Evolutionary conservation across 805 yeast genomes (phyloP), one percentile per base, ranked within the genome.

Genomic region (Tetrapisispora iriomotensis): DNA sequence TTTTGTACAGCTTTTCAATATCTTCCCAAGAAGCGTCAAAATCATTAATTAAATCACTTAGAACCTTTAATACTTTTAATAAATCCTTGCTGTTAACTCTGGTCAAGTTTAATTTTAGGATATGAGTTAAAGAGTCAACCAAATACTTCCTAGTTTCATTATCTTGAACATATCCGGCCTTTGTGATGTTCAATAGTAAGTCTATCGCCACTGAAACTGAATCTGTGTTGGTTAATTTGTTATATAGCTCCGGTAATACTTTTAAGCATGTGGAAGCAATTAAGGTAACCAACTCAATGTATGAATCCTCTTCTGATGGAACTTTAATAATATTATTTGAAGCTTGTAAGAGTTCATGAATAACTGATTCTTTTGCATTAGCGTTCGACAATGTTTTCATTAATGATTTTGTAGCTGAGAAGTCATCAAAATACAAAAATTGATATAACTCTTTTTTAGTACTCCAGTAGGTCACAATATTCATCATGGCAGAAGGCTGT

Each of bases 401-500:
- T 26, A 86, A 56, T 2, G 87, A 76, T 12, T 49, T 55, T 0
- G 73, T 68, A 7, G 86, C 73, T 2, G 72, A 65, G 37, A 61
- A 67, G 34, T 79, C 71, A 45, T 82, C 82, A 39, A 68, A 60
- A 40, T 68, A 69, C 32, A 85, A 59, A 42, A 80, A 74, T 12
- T 66, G 65, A 34, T 69, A 62, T 28, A 79, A 66, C 18, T 64
- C 62, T 5, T 65, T 62, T 24, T 61, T 55, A 4, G 66, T 54
- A 36, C 82, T 64, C 77, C 94, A 73, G 8, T 71, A 62, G 6
- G 75, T 60, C 50, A 90, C 71, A 8, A 86, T 54, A 40, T 68
- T 74, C 74, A 88, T 63, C 32, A 90, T 56, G 0, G 94, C 72
- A 0, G 96, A 86, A 0, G 90, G 79, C 50, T 82, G 86, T 53